Conservation (phyloP, 164 flowering plant species). For the Dillenia turbinata region DNA sequence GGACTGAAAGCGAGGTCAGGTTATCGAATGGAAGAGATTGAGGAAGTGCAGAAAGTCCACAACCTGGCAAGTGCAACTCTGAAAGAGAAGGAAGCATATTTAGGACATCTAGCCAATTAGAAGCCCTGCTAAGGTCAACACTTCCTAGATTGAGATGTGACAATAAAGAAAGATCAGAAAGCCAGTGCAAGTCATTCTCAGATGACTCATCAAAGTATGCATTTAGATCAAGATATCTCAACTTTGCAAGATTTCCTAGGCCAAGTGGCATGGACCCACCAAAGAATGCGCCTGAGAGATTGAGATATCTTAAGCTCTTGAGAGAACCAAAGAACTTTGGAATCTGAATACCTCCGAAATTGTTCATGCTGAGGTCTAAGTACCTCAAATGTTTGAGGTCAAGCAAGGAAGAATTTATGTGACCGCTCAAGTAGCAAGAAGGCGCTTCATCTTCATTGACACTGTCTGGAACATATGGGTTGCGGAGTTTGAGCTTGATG, state of each 20-base stretch:
- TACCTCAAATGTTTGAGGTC: slow-evolving; percentile 7
- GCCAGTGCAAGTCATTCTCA: slow-evolving; percentile 11
- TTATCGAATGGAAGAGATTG: slow-evolving; percentile 2
- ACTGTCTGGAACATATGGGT: too few relatives aligned
- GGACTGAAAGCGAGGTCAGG: slow-evolving; percentile 8
- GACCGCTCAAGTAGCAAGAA: not conserved
- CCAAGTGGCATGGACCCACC: slow-evolving; percentile 8
- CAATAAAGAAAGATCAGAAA: slow-evolving; percentile 17
- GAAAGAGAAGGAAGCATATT: slow-evolving; percentile 17
- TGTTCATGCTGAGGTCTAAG: slow-evolving; percentile 21
- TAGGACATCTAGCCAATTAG: slow-evolving; percentile 15
- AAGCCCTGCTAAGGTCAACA: slow-evolving; percentile 7
- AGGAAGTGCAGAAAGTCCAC: slow-evolving; percentile 9
- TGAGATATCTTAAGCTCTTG: slow-evolving; percentile 3
- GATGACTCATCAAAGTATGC: not conserved
- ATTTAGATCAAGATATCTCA: slow-evolving; percentile 16
- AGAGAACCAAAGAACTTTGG: slow-evolving; percentile 15
- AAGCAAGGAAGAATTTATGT: slow-evolving; percentile 18
- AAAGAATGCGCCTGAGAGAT: slow-evolving; percentile 6
- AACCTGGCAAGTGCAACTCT: slow-evolving; percentile 11
- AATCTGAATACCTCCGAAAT: slow-evolving; percentile 10
- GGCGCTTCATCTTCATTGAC: too few relatives aligned
- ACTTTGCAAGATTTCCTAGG: slow-evolving; percentile 15
- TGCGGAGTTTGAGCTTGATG: slow-evolving; percentile 10
- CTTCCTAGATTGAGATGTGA: slow-evolving; percentile 12